Evolutionary conservation across 768 basidiomycete genomes (phyloP).

Genomic region (Lyophyllum shimeji): DNA sequence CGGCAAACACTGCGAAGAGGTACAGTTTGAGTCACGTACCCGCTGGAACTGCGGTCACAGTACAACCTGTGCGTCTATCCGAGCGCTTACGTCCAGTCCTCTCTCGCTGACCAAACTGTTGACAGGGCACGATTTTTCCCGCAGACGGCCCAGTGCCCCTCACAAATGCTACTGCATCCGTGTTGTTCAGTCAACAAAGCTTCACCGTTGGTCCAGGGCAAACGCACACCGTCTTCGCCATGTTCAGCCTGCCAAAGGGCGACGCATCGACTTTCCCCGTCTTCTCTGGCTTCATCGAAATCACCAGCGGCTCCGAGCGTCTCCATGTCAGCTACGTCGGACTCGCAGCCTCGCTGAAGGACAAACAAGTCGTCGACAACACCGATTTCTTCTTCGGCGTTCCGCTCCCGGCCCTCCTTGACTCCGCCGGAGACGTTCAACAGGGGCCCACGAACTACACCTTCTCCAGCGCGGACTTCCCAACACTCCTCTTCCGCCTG

Average conservation of each 20-base stretch:
- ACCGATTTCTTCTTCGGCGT: constrained; percentile 48
- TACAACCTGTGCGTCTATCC: constrained; percentile 34
- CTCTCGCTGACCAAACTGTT: not conserved
- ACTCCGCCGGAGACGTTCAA: constrained; percentile 41
- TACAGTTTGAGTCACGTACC: constrained; percentile 54
- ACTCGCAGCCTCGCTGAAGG: constrained; percentile 26
- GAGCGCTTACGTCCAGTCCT: not conserved
- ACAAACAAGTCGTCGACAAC: constrained; percentile 52
- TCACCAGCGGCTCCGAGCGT: constrained; percentile 35
- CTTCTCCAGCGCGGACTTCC: constrained; percentile 41
- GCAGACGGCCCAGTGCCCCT: constrained; percentile 52
- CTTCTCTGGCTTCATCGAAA: constrained; percentile 59
- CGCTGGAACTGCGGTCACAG: constrained; percentile 54
- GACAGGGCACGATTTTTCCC: constrained; percentile 39
- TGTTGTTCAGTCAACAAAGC: constrained; percentile 41
- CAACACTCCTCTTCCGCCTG: constrained; percentile 39
- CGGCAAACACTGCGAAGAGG: constrained; percentile 36
- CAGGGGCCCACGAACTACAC: constrained; percentile 43
- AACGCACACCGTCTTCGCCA: constrained; percentile 38
- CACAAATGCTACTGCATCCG: constrained; percentile 41
- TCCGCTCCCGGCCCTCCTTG: constrained; percentile 40
- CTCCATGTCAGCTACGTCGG: constrained; percentile 50
- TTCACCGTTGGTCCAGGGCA: constrained; percentile 47
- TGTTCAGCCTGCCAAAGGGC: constrained; percentile 35
- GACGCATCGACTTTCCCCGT: constrained; percentile 51